Evolutionary conservation across 768 basidiomycete species (phyloP), one percentile per base, ranked within the genome.

Genomic region (Amylocystis lapponica): DNA sequence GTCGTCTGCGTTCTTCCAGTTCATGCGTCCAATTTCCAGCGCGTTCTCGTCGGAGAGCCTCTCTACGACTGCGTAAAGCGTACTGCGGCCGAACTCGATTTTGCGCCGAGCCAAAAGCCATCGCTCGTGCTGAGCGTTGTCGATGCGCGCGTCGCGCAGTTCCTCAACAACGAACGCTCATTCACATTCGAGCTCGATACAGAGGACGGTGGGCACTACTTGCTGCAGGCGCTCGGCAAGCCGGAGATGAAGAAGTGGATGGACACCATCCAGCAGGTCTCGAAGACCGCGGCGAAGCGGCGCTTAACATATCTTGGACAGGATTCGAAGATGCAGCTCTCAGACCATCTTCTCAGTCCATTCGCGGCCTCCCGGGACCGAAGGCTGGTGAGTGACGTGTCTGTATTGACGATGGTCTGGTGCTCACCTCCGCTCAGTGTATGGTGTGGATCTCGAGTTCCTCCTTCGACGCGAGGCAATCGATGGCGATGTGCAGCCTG

Each of bases 11-110:
- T 84, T 91, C 62, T 74, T 90, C 65, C 83, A 80, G 53, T 72
- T 90, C 66, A 90, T 90, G 82, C 76, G 88, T n/a, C 89, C 88
- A 2, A 81, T 90, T 39, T 92, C 89, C 13, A 89, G 79, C 47
- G 89, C 89, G 2, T 91, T 91, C 56, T 79, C 79, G 16, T 76
- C 81, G 34, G 81, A 85, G 37, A 69, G 72, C 21, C 62, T 71
- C 14, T 67, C 70, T n/a, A 58, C 60, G 3, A 40, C 63, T 41
- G 41, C 8, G 36, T 67, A 47, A 82, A 77, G 59, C 76, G 73
- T 46, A 83, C 83, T 1, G 71, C 84, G 1, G 74, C 76, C 0
- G 86, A 92, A 53, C 67, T 92, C 40, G 86, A 91, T 57, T 91
- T 91, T 53, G 51, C 66, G 6, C 73, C 86, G 0, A 69, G 71